Conservation (phyloP, 306 rosid species). For the Senna tora region DNA sequence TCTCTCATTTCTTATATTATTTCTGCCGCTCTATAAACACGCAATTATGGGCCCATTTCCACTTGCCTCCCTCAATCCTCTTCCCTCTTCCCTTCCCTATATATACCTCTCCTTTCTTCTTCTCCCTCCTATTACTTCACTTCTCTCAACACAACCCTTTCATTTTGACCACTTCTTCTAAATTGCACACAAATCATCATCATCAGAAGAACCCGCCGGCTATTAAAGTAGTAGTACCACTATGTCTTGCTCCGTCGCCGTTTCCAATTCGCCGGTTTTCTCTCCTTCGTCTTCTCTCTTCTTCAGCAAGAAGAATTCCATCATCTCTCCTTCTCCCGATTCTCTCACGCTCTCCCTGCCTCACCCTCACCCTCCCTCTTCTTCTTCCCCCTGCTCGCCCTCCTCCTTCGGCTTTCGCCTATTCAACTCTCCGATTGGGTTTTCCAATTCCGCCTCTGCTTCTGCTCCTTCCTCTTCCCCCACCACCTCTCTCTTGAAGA, state of each 20-base stretch:
- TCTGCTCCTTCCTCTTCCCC: conserved; percentile 34
- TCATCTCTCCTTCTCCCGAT: not conserved
- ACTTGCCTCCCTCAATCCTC: too few relatives aligned
- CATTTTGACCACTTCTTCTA: too few relatives aligned
- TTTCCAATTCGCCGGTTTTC: not conserved
- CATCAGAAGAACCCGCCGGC: too few relatives aligned
- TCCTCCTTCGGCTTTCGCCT: conserved; percentile 72
- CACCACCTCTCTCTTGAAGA: conserved; percentile 64
- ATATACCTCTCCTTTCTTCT: too few relatives aligned
- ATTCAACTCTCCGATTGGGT: conserved; percentile 52
- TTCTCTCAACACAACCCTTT: too few relatives aligned
- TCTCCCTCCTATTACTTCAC: too few relatives aligned
- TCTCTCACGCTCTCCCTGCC: not conserved
- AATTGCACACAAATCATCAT: too few relatives aligned
- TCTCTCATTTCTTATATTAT: too few relatives aligned
- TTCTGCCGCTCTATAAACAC: too few relatives aligned
- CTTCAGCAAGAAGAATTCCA: not conserved
- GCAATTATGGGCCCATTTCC: too few relatives aligned
- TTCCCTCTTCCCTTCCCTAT: too few relatives aligned
- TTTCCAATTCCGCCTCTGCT: conserved; percentile 28
- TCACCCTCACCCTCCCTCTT: conserved; percentile 2
- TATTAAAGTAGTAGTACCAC: too few relatives aligned
- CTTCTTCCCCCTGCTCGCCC: conserved; percentile 50
- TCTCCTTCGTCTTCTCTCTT: conserved; percentile 15
- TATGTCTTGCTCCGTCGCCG: conserved; percentile 17